These are phyloP conservation scores for Hirsutella thompsonii DNA, from an alignment of 2,329 filamentous ascomycete species.

Conservation along the genomic window DNA sequence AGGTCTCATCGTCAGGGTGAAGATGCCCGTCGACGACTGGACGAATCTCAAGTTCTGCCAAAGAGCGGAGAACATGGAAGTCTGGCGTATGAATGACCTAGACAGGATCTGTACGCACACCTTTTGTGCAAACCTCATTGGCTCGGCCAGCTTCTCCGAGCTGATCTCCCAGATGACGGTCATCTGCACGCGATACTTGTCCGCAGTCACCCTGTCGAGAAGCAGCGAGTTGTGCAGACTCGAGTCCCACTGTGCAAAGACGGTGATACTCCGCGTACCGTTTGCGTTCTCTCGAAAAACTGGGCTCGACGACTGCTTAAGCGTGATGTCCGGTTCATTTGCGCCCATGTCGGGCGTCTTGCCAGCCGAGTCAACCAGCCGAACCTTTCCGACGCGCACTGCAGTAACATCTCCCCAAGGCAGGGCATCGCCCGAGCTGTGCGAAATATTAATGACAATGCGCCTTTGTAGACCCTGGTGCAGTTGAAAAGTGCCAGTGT, in stretches of 20 bases:
- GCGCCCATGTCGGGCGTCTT: conserved; percentile 71
- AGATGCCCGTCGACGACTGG: conserved; percentile 75
- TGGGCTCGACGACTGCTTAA: conserved; percentile 69
- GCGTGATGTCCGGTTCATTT: conserved; percentile 57
- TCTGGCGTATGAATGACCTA: conserved; percentile 71
- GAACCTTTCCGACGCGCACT: conserved; percentile 68
- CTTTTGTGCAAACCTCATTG: conserved; percentile 76
- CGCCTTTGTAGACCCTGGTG: conserved; percentile 89
- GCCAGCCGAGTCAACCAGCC: conserved; percentile 71
- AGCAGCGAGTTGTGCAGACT: conserved; percentile 84
- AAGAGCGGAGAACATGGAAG: conserved; percentile 74
- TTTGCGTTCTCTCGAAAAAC: conserved; percentile 76
- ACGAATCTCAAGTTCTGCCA: conserved; percentile 80
- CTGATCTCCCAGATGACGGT: conserved; percentile 75
- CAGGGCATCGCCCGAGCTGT: conserved; percentile 77
- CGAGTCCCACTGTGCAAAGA: conserved; percentile 94
- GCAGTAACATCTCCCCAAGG: conserved; percentile 77
- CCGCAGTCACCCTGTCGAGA: conserved; percentile 85
- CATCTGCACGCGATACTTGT: conserved; percentile 85
- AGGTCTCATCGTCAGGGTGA: conserved; percentile 74
- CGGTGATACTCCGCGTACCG: conserved; percentile 73
- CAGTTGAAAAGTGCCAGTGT: conserved; percentile 84
- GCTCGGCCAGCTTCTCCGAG: conserved; percentile 72
- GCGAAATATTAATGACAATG: conserved; percentile 76
- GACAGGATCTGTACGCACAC: conserved; percentile 74